Evolutionary conservation across 164 flowering plant genomes (phyloP), one percentile per base, ranked within the genome.

Genomic region (Berberis thunbergii): DNA sequence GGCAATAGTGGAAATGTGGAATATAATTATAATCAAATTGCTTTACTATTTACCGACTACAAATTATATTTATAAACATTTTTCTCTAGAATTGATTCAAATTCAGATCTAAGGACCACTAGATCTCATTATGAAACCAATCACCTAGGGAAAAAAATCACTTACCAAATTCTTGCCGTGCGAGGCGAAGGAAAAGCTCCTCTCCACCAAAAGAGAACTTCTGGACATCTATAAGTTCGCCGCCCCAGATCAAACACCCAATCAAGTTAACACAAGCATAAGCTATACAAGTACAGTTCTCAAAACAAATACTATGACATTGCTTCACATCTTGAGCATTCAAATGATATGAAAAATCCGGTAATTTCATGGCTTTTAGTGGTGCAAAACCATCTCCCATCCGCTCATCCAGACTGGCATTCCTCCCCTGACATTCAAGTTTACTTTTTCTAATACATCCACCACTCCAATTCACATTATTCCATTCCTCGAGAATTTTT

Each of bases 301-400:
- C 45, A 57, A 57, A 45, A 44, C 73, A 74, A 41, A 2, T 4
- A 7, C 42, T 48, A 38, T 45, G 41, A 46, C 73, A 74, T 26
- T 46, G 63, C 3, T 45, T 43, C 6, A 3, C 11, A 4, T 2
- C 46, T 1, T 50, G 7, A 40, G 38, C 46, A 43, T 12, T 7
- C 42, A 44, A 38, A 49, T 13, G 45, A 39, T 50, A 11, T 3
- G 63, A 62, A 50, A 56, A 61, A 59, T 74, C 76, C 7, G 80
- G 78, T 41, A 72, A 61, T 63, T 79, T 79, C 69, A 66, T 11
- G 53, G 7, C 59, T 40, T 5, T 7, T 59, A 77, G 40, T 65
- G 58, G 68, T 62, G 60, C 11, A 63, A 81, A 81, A 50, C 75
- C 75, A 67, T 79, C 83, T 39, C 42, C 49, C 49, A 71, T 53